Percentiles rank a stretch among this genome's conserved stretches.
Conservation (phyloP, 441 rosid genomes). For the Syzygium syzygioides region DNA sequence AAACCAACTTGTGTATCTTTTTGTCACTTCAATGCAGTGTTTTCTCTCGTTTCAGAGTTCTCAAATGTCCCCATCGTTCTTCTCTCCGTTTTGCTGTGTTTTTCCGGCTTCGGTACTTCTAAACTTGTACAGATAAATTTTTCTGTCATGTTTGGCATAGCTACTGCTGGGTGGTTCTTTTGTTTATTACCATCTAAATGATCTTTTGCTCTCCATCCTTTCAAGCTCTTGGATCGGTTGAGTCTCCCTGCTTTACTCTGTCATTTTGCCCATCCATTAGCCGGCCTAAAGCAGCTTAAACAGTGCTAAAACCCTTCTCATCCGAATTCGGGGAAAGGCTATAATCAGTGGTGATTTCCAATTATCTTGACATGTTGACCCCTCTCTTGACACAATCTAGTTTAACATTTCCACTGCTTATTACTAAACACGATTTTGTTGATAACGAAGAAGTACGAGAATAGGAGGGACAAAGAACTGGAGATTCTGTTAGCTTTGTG, state of each 20-base stretch:
- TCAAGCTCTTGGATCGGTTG: neutral
- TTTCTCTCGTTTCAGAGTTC: neutral
- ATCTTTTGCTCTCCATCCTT: neutral
- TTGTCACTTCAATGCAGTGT: neutral
- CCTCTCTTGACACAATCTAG: neutral
- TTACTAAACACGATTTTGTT: too few species aligned
- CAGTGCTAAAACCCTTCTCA: accelerated
- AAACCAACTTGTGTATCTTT: neutral
- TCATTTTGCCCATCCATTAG: neutral
- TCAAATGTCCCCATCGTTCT: neutral
- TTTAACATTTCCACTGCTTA: neutral
- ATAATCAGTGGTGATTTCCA: neutral
- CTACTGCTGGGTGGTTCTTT: neutral
- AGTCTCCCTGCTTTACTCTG: neutral
- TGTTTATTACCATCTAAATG: neutral
- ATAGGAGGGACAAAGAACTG: neutral
- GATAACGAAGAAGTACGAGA: too few species aligned
- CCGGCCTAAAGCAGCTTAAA: neutral
- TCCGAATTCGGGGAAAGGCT: neutral
- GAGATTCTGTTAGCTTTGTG: neutral
- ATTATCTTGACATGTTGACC: neutral
- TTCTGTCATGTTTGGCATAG: neutral
- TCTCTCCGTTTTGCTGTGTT: neutral
- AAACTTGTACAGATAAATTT: neutral
- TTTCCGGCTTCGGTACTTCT: neutral